Evolutionary conservation across 331 rosid genomes (phyloP), one percentile per base, ranked within the genome.

Genomic region (Spiraea crenata): DNA sequence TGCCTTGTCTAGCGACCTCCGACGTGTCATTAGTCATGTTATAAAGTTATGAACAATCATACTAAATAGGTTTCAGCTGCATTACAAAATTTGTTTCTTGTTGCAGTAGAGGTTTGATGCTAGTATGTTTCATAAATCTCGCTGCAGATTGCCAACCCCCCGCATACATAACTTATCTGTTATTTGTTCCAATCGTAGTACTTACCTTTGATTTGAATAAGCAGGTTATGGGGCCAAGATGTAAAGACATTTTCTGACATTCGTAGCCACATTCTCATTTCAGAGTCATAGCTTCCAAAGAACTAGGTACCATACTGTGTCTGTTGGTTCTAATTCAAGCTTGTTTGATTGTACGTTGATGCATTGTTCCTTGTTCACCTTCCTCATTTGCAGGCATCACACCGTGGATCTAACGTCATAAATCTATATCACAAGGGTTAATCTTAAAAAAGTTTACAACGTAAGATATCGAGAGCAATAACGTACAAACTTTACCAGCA

Each of bases 141-240:
- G 69, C 19, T 11, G 19, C 19, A 7, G 31, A 6, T 67, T 37
- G 2, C 13, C 16, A 56, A 41, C 56, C 31, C 19, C 56, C 31
- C 19, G 49, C n/a, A 55, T 64, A 9, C 9, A 11, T 25, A 44
- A 37, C 20, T 2, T 49, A 39, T n/a, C 15, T 25, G 17, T 31
- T 4, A 46, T 46, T 7, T 3, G 20, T 9, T 47, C 20, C 25
- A 11, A 50, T 48, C 5, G 0, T 65, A 65, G 50, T 54, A 70
- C 17, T 70, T 58, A 50, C 45, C 55, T 37, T 45, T 78, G 37
- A 38, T 73, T 63, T 81, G 74, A 49, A 16, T 7, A 77, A 70
- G 58, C 90, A 93, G 99, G 95, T 77, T 95, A 76, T 95, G 90
- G 97, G 97, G 97, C 19, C 61, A 59, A 44, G 96, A 95, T 64